Base-by-base conservation (phyloP, 257 asterid species). In the Solanum dulcamara region DNA sequence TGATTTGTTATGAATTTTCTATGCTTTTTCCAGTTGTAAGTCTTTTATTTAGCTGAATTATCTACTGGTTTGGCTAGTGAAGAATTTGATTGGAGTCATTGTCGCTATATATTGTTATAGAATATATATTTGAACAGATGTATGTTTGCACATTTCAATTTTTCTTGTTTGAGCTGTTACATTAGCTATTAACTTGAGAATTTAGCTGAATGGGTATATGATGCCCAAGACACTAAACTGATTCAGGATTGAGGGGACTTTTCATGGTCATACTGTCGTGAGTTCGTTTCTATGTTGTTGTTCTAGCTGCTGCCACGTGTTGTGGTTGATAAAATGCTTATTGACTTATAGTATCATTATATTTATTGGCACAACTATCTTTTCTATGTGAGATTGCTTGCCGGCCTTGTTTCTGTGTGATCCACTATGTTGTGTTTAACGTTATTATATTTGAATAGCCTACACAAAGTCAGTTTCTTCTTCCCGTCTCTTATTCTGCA, bases 271-370 rank as follows among this genome's bases (percentile, higher is more conserved):
- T 7, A n/a, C 40, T 75, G 38, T 44, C 0, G 3, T 46, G 57
- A 44, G 38, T 75, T 44, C 1, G 15, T 75, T 75, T 74, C 12
- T 6, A 0, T 26, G 59, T n/a, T 71, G 50, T 35, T 32, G 13
- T 35, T 37, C 50, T 37, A 1, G 81, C 1, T 42, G 13, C n/a
- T 44, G 38, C 57, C 3, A 4, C 24, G 24, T 74, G 8, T 13
- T 40, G 8, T 4, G 32, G 11, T 22, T 6, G 22, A 35, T 18
- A 33, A 7, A 35, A 17, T n/a, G 80, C 28, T 44, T 32, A 28
- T 26, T 15, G 60, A 44, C 33, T 15, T 0, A 14, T 15, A 38
- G 0, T 14, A 15, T 77, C 10, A 2, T 46, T 79, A 26, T 48
- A 28, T 46, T 17, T 0, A 48, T n/a, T n/a, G 83, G 46, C 1